A percentile compares a stretch with the other conserved stretches of the same genome.
phyloP scores from a whole-genome alignment of 768 basidiomycete species.

The Leccinum uliginosum region DNA sequence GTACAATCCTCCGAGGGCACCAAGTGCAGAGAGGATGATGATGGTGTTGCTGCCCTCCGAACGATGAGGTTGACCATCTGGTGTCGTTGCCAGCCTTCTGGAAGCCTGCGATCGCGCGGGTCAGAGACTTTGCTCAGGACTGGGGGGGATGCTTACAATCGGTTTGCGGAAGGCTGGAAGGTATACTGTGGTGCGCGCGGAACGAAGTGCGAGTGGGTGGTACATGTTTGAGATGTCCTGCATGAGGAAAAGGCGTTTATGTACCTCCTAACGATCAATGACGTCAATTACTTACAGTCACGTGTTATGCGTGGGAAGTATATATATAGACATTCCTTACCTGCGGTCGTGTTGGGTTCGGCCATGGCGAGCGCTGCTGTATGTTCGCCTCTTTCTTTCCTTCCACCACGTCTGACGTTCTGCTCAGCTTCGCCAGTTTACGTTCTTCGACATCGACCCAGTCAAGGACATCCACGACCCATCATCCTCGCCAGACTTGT shows the following conservation, averaged over 20 bases:
- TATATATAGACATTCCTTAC: background rate
- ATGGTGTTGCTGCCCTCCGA: constrained; percentile 23
- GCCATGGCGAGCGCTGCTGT: constrained; percentile 15
- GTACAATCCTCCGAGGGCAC: constrained; percentile 34
- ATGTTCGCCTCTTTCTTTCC: background rate
- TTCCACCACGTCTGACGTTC: constrained; percentile 5
- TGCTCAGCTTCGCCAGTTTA: constrained; percentile 78
- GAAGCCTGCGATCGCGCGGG: background rate
- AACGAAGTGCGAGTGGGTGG: constrained; percentile 9
- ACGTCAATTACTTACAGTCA: background rate
- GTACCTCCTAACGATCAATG: background rate
- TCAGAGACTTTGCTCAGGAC: constrained; percentile 1
- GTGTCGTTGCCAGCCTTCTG: constrained; percentile 14
- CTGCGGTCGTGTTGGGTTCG: background rate
- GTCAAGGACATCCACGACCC: constrained; percentile 81
- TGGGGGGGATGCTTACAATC: constrained; percentile 5
- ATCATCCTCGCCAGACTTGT: constrained; percentile 67
- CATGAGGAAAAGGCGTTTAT: background rate
- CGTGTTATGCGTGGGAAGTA: background rate
- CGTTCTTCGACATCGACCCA: constrained; percentile 78
- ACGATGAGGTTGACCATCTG: constrained; percentile 3
- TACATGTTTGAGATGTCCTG: constrained; percentile 12
- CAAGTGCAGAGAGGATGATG: constrained; percentile 30
- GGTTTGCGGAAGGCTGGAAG: background rate
- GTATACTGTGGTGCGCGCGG: constrained; percentile 11